These are phyloP conservation scores for Rhinocladiella similis DNA, from an alignment of 2,329 filamentous ascomycete genomes.

Conservation along the genomic window DNA sequence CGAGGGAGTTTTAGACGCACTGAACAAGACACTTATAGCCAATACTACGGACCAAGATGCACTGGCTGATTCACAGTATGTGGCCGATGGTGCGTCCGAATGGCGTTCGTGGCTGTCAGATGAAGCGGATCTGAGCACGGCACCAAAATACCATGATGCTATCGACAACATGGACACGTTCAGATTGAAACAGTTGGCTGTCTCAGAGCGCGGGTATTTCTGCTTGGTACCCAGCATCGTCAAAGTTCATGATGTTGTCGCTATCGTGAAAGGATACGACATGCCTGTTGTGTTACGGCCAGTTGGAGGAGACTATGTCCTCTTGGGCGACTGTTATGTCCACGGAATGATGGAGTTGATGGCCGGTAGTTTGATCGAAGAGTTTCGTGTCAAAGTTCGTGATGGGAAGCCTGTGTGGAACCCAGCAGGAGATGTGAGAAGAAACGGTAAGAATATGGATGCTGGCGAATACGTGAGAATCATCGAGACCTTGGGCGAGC, in stretches of 20 bases:
- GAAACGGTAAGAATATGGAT: constrained; percentile 15
- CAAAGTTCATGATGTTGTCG: constrained; percentile 7
- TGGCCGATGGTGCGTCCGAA: not conserved
- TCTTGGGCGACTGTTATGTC: constrained; percentile 17
- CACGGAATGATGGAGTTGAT: constrained; percentile 19
- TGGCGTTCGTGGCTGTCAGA: constrained; percentile 15
- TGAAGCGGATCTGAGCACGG: not conserved
- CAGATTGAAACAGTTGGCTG: constrained; percentile 9
- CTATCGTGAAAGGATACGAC: constrained; percentile 12
- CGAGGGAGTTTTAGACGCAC: constrained; percentile 6
- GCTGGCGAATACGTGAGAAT: constrained; percentile 15
- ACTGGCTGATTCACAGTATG: constrained; percentile 3
- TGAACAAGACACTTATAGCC: constrained; percentile 16
- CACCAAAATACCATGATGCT: constrained; percentile 8
- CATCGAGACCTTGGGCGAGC: constrained; percentile 9
- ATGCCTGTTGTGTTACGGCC: constrained; percentile 18
- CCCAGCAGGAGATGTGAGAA: constrained; percentile 15
- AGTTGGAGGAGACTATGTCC: constrained; percentile 4
- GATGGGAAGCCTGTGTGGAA: constrained; percentile 5
- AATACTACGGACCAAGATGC: constrained; percentile 9
- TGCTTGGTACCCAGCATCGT: constrained; percentile 11
- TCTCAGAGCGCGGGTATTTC: constrained; percentile 9
- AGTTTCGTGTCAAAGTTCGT: constrained; percentile 13
- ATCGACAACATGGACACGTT: constrained; percentile 12
- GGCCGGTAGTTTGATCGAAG: constrained; percentile 15